phyloP scores from a whole-genome alignment of 2,329 filamentous ascomycete species.

The Escovopsis weberi region DNA sequence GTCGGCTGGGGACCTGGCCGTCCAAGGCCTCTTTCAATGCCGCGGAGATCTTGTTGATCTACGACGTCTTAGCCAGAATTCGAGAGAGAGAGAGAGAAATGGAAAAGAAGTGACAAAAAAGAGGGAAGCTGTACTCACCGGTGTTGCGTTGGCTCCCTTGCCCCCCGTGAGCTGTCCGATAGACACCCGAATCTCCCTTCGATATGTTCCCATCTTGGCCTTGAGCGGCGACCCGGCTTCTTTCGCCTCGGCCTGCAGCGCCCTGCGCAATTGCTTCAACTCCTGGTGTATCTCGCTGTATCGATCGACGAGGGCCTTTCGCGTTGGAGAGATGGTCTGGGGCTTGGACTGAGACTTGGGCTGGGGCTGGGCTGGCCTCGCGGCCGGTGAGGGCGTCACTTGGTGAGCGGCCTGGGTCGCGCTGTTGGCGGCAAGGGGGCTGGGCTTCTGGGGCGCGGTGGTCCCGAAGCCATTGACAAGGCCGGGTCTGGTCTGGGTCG shows the following conservation, averaged over 20 bases:
- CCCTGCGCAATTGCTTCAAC: slow-evolving; percentile 53
- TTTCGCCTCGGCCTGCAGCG: slow-evolving; percentile 42
- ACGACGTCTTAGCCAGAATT: neutral
- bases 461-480: slow-evolving; percentile 10
- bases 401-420: slow-evolving; percentile 1
- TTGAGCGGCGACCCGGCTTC: slow-evolving; percentile 36
- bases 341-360: neutral
- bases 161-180: slow-evolving; percentile 60
- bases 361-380: slow-evolving; percentile 2
- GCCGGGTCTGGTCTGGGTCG: slow-evolving; percentile 11
- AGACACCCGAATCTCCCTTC: slow-evolving; percentile 54
- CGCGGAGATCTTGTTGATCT: slow-evolving; percentile 23
- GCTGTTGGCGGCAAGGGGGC: slow-evolving; percentile 3
- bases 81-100: neutral
- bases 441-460: slow-evolving; percentile 5
- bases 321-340: neutral
- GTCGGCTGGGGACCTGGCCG: slow-evolving; percentile 34
- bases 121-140: slow-evolving; percentile 16
- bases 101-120: too few relatives aligned
- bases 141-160: slow-evolving; percentile 40
- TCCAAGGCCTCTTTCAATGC: slow-evolving; percentile 38
- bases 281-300: slow-evolving; percentile 49
- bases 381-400: slow-evolving; percentile 4
- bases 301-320: slow-evolving; percentile 20
- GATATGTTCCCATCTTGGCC: slow-evolving; percentile 53